phyloP scores from a whole-genome alignment of 345 rosid genomes.

The Eucalyptus guilfoylei region DNA sequence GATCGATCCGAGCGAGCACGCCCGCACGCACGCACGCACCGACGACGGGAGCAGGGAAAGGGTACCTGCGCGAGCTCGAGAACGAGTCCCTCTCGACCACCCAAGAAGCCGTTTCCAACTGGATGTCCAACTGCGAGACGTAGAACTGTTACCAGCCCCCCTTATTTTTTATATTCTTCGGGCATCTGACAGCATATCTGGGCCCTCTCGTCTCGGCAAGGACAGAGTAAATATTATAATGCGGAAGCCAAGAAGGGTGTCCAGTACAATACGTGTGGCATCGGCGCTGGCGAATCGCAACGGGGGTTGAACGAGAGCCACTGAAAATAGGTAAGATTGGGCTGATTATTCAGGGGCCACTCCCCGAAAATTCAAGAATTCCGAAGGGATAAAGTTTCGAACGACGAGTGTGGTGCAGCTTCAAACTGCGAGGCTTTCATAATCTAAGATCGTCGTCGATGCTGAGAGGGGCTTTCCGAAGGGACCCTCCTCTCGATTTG shows the following conservation, averaged over 20 bases:
- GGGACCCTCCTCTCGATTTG: not conserved
- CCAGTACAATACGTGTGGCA: not conserved
- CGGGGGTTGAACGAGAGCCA: not conserved
- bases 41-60: not conserved
- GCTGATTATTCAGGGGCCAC: not conserved
- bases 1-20: not conserved
- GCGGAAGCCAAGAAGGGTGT: not conserved
- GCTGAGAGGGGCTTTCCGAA: not conserved
- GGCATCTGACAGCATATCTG: not conserved
- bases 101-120: not conserved
- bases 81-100: not conserved
- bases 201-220: not conserved
- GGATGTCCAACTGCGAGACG: not conserved
- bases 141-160: not conserved
- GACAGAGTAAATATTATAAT: not conserved
- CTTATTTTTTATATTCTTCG: not conserved
- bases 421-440: constrained; percentile 10
- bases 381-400: constrained; percentile 19
- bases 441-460: not conserved
- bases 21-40: not conserved
- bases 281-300: not conserved
- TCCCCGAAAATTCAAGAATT: not conserved
- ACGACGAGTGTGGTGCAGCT: constrained; percentile 39
- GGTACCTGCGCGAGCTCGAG: not conserved
- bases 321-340: not conserved